phyloP scores from a whole-genome alignment of 441 rosid genomes.

The Breynia disticha region DNA sequence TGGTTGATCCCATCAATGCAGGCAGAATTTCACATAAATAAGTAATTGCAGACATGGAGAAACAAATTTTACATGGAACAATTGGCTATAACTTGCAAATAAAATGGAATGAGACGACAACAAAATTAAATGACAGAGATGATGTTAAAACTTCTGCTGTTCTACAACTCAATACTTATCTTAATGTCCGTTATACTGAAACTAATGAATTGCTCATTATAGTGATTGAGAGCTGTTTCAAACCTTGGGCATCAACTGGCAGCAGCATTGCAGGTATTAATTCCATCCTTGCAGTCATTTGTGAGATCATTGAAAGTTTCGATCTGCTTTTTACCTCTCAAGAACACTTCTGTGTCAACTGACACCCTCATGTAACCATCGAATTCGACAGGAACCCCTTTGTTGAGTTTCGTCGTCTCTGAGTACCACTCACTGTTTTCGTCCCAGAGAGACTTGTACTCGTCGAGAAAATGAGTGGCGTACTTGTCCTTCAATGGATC shows the following conservation, averaged over 20 bases:
- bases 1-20: too few relatives aligned
- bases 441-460: conserved; percentile 77
- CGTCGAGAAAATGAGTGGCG: conserved; percentile 68
- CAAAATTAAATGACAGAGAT: too few relatives aligned
- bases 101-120: too few relatives aligned
- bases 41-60: too few relatives aligned
- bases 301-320: conserved; percentile 86
- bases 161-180: too few relatives aligned
- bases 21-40: too few relatives aligned
- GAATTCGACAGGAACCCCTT: conserved; percentile 72
- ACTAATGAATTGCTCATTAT: too few relatives aligned
- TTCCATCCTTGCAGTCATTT: conserved; percentile 75
- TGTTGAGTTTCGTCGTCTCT: conserved; percentile 75
- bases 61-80: too few relatives aligned
- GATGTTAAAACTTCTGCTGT: too few relatives aligned
- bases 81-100: too few relatives aligned
- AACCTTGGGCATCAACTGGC: conserved; percentile 29
- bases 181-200: too few relatives aligned
- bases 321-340: conserved; percentile 89
- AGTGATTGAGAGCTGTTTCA: too few relatives aligned
- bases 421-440: conserved; percentile 84
- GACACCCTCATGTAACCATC: conserved; percentile 91
- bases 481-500: conserved; percentile 74
- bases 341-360: conserved; percentile 78
- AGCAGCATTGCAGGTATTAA: conserved; percentile 69